phyloP scores from a whole-genome alignment of 768 basidiomycete genomes.

The Lentinula aciculospora region DNA sequence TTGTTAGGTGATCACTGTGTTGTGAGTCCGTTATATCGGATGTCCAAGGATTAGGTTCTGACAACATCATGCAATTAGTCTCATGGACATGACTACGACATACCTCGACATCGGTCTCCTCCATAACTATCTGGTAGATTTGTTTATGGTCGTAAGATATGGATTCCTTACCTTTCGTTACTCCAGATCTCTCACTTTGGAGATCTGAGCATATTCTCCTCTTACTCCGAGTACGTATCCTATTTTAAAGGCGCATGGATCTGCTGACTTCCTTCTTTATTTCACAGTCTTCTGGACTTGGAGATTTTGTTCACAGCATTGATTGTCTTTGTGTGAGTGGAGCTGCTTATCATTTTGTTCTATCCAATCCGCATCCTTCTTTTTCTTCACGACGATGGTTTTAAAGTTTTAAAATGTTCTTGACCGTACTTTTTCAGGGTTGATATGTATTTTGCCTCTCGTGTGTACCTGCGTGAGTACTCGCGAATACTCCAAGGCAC shows the following conservation, averaged over 20 bases:
- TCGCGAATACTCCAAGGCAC: neutral
- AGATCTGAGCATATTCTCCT: neutral
- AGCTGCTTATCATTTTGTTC: neutral
- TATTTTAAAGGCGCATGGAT: neutral
- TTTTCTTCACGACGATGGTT: neutral
- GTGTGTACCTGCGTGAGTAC: neutral
- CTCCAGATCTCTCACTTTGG: constrained; percentile 3
- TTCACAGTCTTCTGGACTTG: neutral
- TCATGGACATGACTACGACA: constrained; percentile 1
- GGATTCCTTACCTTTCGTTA: neutral
- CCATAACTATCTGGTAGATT: neutral
- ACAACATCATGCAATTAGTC: neutral
- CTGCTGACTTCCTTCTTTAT: neutral
- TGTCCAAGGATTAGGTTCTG: neutral
- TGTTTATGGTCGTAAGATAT: neutral
- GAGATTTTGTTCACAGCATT: constrained; percentile 3
- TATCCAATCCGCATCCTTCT: neutral
- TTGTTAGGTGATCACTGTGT: neutral
- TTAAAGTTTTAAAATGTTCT: neutral
- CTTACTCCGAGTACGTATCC: neutral
- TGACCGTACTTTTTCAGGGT: neutral
- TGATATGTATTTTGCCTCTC: constrained; percentile 6
- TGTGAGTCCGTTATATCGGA: neutral
- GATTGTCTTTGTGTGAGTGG: constrained; percentile 3
- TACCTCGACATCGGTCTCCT: neutral